Conservation (phyloP, 306 rosid species). For the Prunus armeniaca region DNA sequence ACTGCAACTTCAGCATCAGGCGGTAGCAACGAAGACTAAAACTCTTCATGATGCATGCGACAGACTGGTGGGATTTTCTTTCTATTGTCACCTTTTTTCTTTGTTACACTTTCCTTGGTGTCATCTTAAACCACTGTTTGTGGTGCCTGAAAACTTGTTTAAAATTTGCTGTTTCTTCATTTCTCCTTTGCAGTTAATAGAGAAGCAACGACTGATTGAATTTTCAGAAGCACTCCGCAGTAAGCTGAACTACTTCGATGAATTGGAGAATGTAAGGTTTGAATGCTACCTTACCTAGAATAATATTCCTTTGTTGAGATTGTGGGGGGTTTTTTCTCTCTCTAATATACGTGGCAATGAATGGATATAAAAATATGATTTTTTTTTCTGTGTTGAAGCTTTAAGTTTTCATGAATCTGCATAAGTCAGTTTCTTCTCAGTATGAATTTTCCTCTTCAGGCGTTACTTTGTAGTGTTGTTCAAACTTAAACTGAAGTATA, state of each 20-base stretch:
- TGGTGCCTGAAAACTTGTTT: neutral
- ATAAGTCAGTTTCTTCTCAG: neutral
- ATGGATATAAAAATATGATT: neutral
- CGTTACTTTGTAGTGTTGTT: neutral
- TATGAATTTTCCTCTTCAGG: neutral
- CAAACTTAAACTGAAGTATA: neutral
- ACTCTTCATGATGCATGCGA: conserved; percentile 99
- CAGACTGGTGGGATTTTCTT: conserved; percentile 58
- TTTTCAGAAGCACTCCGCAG: conserved; percentile 92
- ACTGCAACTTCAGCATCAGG: conserved; percentile 88
- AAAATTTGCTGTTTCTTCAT: neutral
- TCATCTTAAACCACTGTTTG: neutral
- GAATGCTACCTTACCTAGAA: conserved; percentile 74
- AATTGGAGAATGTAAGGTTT: conserved; percentile 99
- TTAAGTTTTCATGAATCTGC: neutral
- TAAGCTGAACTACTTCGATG: conserved; percentile 95
- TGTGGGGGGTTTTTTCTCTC: neutral
- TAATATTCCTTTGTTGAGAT: conserved; percentile 17
- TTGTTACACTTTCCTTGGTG: conserved; percentile 7
- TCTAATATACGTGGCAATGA: neutral
- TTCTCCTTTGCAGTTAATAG: conserved; percentile 60
- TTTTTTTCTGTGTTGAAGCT: neutral
- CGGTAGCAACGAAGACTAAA: conserved; percentile 94
- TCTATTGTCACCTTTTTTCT: neutral
- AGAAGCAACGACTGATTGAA: conserved; percentile 87